Evolutionary conservation across 2,329 filamentous ascomycete species (phyloP), one percentile per base, ranked within the genome.

Genomic region (Diaporthe vexans): DNA sequence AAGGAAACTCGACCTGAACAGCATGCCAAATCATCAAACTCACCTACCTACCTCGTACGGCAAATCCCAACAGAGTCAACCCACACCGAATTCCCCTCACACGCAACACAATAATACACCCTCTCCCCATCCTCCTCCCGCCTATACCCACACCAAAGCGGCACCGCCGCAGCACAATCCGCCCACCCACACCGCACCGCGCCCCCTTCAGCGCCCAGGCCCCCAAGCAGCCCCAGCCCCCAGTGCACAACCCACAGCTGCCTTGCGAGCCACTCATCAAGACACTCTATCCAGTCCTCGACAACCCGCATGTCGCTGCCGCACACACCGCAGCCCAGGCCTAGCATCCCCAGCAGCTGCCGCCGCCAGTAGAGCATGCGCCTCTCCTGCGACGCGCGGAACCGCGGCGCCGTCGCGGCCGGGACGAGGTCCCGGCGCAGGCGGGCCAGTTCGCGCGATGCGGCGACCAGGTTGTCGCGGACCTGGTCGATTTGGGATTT

Each of bases 41-140:
- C 13, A 46, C 43, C 43, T 43, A 43, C 40, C 43, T 43, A 43
- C 40, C 40, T 15, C 2, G 40, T 43, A 6, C 15, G 40, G 5
- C 19, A 43, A 6, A 43, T 6, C 40, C 40, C 40, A 13, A 1
- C 13, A 43, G 0, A 3, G 2, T 19, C 40, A 17, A 6, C 6
- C 40, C 2, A 19, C 13, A 24, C 52, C 29, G 63, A 67, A 21
- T 52, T 67, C 4, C 63, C 63, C 4, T 19, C 21, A 19, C 63
- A 67, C 2, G 46, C 21, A n/a, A 26, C 29, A 26, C 43, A 67
- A 8, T 67, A 19, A 29, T 15, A 67, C 29, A 48, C 6, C 1
- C 7, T 1, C 3, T 52, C 21, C 4, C 9, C n/a, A n/a, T n/a
- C 46, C 7, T 26, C 8, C 7, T 0, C 8, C 4, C 7, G 2